phyloP scores from a whole-genome alignment of 228 moss, liverwort and hornwort genomes.

The Sphagnum fallax region DNA sequence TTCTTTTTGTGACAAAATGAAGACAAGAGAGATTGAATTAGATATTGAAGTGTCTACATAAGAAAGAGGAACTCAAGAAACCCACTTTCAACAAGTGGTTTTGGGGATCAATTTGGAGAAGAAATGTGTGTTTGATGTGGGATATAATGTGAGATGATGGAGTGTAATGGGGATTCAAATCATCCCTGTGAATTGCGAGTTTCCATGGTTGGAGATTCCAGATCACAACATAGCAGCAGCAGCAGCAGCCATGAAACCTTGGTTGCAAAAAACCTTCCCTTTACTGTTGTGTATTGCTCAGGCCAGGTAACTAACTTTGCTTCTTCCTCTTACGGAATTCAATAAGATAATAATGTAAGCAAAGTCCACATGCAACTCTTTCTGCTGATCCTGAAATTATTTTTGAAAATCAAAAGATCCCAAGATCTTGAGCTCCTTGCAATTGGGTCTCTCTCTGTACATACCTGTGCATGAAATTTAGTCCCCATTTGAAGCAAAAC shows the following conservation, averaged over 20 bases:
- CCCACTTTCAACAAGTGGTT: no score
- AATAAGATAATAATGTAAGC: not conserved
- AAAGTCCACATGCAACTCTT: not conserved
- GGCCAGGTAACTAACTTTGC: slow-evolving; percentile 40
- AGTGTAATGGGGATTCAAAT: slow-evolving; percentile 13
- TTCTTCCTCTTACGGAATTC: not conserved
- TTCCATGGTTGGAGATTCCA: slow-evolving; percentile 22
- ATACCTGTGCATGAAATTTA: not conserved
- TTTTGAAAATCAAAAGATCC: not conserved
- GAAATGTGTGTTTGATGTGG: no score
- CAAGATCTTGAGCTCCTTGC: not conserved
- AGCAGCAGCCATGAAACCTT: slow-evolving; percentile 8
- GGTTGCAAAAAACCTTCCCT: slow-evolving; percentile 49
- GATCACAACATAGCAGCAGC: not conserved
- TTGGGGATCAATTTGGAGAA: no score
- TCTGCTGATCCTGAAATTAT: not conserved
- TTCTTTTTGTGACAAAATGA: no score
- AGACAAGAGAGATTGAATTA: no score
- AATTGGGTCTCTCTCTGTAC: not conserved
- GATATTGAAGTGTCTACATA: no score
- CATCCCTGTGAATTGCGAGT: slow-evolving; percentile 30
- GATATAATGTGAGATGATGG: no score
- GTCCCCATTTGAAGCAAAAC: not conserved
- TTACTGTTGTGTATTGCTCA: slow-evolving; percentile 52
- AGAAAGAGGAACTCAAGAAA: no score